Percentiles rank a stretch among this genome's conserved stretches.
Conservation (phyloP, 148 eudicot genomes). For the Fagopyrum homotropicum region DNA sequence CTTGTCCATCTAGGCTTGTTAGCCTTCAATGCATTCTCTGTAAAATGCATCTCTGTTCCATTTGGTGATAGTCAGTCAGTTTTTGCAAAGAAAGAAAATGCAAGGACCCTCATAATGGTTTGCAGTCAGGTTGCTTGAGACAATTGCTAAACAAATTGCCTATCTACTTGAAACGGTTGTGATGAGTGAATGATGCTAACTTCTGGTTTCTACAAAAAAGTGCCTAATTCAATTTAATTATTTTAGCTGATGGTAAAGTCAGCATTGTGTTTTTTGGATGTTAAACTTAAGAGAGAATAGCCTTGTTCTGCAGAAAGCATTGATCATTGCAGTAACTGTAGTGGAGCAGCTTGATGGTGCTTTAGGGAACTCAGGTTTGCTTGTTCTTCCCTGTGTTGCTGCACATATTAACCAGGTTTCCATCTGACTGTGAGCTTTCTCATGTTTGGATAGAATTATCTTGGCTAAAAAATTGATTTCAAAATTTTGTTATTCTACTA, state of each 20-base stretch:
- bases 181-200: not conserved
- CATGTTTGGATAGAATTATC: not conserved
- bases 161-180: not conserved
- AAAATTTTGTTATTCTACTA: not conserved
- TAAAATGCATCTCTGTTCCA: constrained; percentile 24
- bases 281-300: not conserved
- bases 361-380: constrained; percentile 78
- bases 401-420: constrained; percentile 89
- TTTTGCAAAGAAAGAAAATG: constrained; percentile 34
- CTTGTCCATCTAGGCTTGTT: constrained; percentile 23
- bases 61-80: constrained; percentile 20
- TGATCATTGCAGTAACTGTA: constrained; percentile 82
- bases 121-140: constrained; percentile 36
- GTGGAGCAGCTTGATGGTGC: constrained; percentile 91
- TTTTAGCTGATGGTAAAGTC: not conserved
- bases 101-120: constrained; percentile 31
- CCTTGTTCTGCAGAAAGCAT: constrained; percentile 56
- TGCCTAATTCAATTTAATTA: not conserved
- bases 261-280: not conserved
- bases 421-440: not conserved
- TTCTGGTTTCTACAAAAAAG: not conserved
- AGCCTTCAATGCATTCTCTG: constrained; percentile 21
- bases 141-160: constrained; percentile 6
- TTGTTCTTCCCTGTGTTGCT: constrained; percentile 92
- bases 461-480: not conserved